Percentiles rank a stretch among this genome's conserved stretches.
Evolutionary conservation across 768 basidiomycete genomes (phyloP).

Genomic region (Russula virescens): DNA sequence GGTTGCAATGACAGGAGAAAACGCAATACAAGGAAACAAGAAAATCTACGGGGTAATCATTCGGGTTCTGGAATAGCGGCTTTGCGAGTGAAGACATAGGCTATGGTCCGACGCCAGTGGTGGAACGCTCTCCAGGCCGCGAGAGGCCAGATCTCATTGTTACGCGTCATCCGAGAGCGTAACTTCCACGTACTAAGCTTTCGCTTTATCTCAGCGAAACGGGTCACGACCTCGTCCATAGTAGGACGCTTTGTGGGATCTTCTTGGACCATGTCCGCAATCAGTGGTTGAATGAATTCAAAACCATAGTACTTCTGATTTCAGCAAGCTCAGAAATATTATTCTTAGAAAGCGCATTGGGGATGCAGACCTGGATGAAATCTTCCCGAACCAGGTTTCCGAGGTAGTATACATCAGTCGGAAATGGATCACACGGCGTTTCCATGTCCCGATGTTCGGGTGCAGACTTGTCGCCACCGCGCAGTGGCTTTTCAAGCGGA

Average conservation of each 20-base stretch:
- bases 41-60: not conserved
- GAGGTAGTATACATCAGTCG: constrained; percentile 27
- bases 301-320: constrained; percentile 9
- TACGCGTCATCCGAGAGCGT: constrained; percentile 10
- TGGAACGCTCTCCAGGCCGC: not conserved
- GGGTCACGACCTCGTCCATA: not conserved
- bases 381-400: constrained; percentile 25
- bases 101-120: constrained; percentile 9
- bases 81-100: constrained; percentile 3
- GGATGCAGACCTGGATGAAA: constrained; percentile 15
- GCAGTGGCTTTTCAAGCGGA: constrained; percentile 21
- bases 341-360: not conserved
- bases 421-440: constrained; percentile 24
- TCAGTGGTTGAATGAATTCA: constrained; percentile 14
- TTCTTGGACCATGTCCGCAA: constrained; percentile 33
- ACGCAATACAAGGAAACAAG: not conserved
- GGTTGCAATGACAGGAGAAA: not conserved
- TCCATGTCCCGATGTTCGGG: constrained; percentile 25
- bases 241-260: constrained; percentile 34
- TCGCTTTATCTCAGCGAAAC: not conserved
- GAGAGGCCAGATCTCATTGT: constrained; percentile 12
- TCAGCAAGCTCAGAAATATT: no score
- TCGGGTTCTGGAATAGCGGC: constrained; percentile 17
- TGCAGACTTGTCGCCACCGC: constrained; percentile 27
- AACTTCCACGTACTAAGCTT: constrained; percentile 14